phyloP scores from a whole-genome alignment of 352 stramenopile species.

The Plasmopara viticola region DNA sequence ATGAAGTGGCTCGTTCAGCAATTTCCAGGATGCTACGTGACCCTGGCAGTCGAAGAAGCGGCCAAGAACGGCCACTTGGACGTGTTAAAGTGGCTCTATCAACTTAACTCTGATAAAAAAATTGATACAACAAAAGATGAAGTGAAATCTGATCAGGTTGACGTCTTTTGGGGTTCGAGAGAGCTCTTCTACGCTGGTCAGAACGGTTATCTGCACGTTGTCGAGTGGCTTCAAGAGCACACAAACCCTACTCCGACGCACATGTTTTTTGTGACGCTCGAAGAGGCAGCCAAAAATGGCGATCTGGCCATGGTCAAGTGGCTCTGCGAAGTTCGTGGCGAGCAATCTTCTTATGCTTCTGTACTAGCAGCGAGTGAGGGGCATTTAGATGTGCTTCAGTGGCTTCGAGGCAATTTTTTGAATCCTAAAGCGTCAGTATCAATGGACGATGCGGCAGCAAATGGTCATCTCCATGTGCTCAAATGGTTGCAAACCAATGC shows the following conservation, averaged over 20 bases:
- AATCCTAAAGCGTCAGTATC: slow-evolving; percentile 1
- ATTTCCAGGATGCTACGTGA: slow-evolving; percentile 29
- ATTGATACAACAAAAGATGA: background rate
- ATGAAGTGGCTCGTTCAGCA: slow-evolving; percentile 24
- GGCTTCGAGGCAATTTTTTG: slow-evolving; percentile 13
- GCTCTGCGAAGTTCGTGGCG: slow-evolving; percentile 25
- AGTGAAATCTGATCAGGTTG: slow-evolving; percentile 4
- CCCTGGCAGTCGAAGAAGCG: slow-evolving; percentile 25
- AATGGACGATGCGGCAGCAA: slow-evolving; percentile 26
- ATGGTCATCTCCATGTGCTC: slow-evolving; percentile 17
- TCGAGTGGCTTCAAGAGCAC: slow-evolving; percentile 33
- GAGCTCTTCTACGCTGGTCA: slow-evolving; percentile 36
- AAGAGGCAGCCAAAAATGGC: slow-evolving; percentile 28
- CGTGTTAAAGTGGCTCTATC: slow-evolving; percentile 29
- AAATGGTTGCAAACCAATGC: slow-evolving; percentile 24
- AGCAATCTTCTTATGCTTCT: slow-evolving; percentile 28
- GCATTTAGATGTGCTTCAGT: slow-evolving; percentile 28
- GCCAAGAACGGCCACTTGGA: slow-evolving; percentile 26
- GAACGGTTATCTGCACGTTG: slow-evolving; percentile 23
- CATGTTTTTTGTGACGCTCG: slow-evolving; percentile 36
- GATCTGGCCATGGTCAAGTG: slow-evolving; percentile 30
- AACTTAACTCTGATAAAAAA: background rate
- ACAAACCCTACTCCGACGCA: slow-evolving; percentile 29
- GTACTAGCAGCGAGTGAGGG: slow-evolving; percentile 27
- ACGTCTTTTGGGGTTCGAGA: slow-evolving; percentile 30